These are phyloP conservation scores for Penicillium lagena DNA, from an alignment of 495 filamentous ascomycete species.

Conservation along the genomic window DNA sequence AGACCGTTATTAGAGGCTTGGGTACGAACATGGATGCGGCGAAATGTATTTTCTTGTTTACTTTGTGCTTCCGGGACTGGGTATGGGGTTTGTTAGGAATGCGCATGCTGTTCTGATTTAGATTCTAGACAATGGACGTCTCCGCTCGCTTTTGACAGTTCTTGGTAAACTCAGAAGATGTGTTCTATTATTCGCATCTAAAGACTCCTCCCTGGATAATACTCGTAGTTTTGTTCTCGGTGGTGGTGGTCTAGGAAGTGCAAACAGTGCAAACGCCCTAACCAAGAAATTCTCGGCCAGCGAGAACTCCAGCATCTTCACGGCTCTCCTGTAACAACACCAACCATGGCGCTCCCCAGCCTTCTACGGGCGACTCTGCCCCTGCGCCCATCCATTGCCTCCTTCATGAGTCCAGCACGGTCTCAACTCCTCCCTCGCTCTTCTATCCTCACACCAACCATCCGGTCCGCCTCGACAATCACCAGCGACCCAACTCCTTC, in stretches of 20 bases:
- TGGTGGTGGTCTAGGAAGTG: slow-evolving; percentile 1
- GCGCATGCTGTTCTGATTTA: not conserved
- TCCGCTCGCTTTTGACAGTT: too few relatives aligned
- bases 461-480: slow-evolving; percentile 13
- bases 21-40: slow-evolving; percentile 23
- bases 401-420: slow-evolving; percentile 19
- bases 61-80: too few relatives aligned
- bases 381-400: slow-evolving; percentile 25
- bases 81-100: not conserved
- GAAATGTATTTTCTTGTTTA: slow-evolving; percentile 17
- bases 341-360: slow-evolving; percentile 28
- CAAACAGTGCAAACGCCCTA: slow-evolving; percentile 36
- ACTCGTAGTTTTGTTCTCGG: too few relatives aligned
- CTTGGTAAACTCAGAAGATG: too few relatives aligned
- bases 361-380: slow-evolving; percentile 31
- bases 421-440: slow-evolving; percentile 15
- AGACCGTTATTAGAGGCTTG: too few relatives aligned
- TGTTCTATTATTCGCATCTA: too few relatives aligned
- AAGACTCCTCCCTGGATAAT: not conserved
- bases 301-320: slow-evolving; percentile 13
- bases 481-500: slow-evolving; percentile 8
- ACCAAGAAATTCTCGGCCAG: slow-evolving; percentile 30
- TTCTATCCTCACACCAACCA: slow-evolving; percentile 8
- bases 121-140: too few relatives aligned
- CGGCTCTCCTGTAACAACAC: not conserved